Evolutionary conservation across 192 early-diverging fungal species (phyloP).

Genomic region (Coemansia sp.): DNA sequence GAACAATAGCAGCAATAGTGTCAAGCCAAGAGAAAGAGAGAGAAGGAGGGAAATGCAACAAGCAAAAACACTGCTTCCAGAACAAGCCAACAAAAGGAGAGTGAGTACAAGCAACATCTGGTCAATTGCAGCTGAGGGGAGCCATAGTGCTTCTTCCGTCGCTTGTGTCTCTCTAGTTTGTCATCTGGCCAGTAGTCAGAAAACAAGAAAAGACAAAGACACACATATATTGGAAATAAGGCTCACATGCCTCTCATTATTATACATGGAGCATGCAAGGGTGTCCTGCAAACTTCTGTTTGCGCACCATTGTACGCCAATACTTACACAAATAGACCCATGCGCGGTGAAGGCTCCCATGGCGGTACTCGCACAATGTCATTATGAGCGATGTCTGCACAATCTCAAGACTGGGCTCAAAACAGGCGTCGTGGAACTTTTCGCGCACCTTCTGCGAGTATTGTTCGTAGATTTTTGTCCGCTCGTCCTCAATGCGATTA

Average conservation of each 20-base stretch:
- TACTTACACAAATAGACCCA: conserved; percentile 59
- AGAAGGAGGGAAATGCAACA: no score
- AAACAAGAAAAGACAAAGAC: background rate
- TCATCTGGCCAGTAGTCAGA: background rate
- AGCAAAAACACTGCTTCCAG: no score
- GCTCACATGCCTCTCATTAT: conserved; percentile 12
- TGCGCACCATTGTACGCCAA: background rate
- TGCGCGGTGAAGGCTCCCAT: conserved; percentile 47
- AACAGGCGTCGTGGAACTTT: conserved; percentile 54
- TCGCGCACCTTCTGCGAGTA: conserved; percentile 54
- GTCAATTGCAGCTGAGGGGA: no score
- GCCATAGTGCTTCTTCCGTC: no score
- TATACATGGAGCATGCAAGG: conserved; percentile 13
- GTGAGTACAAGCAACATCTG: no score
- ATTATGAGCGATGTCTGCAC: conserved; percentile 56
- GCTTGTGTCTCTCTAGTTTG: no score
- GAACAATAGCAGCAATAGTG: background rate
- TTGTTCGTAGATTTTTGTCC: conserved; percentile 39
- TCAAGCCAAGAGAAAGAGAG: no score
- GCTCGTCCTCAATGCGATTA: conserved; percentile 53
- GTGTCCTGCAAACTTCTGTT: background rate
- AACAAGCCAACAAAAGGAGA: no score
- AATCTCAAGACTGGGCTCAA: conserved; percentile 52
- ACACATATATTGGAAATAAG: background rate
- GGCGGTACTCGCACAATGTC: conserved; percentile 56